Evolutionary conservation across 805 yeast species (phyloP), one percentile per base, ranked within the genome.

Genomic region (Metschnikowia chrysomelidarum): DNA sequence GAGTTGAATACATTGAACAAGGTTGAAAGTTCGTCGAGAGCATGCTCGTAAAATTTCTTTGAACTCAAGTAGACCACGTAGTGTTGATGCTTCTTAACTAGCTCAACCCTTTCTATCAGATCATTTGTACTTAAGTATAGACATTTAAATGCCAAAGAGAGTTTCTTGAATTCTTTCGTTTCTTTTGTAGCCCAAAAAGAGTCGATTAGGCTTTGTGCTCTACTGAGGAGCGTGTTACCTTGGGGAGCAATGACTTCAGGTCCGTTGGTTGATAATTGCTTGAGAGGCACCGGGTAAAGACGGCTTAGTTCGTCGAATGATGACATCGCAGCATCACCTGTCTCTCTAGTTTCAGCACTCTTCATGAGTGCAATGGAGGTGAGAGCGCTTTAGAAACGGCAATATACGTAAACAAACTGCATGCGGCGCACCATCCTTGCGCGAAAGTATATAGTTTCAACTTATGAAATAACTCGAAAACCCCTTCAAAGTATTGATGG

Each of bases 21-120:
- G 13, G 39, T 38, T 24, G 44, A 44, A 19, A 46, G 40, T 24
- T 46, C 50, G 12, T 16, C 30, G 15, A 43, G 40, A 10, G 47
- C 46, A 11, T 13, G 21, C 10, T 26, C 24, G 15, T 45, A 23
- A 2, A 24, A 19, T 21, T 27, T 34, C 25, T 38, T 30, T 5
- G 44, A 28, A 19, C 38, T 34, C 18, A 42, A 29, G 19, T 29
- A 33, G 6, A 44, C 39, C 19, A 47, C 34, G 18, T 38, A 38
- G 7, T 36, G 39, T 28, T 40, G 46, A 17, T 47, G 51, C 22
- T 35, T 34, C 21, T 34, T 44, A 13, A 44, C 24, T 28, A 31
- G 25, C 11, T 26, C 25, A 8, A 30, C 17, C 8, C 19, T 19
- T 4, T 30, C 40, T n/a, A 30, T 26, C 19, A 13, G 29, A 10